Conservation (phyloP, 805 yeast genomes). For the Monosporozyma siamensis region DNA sequence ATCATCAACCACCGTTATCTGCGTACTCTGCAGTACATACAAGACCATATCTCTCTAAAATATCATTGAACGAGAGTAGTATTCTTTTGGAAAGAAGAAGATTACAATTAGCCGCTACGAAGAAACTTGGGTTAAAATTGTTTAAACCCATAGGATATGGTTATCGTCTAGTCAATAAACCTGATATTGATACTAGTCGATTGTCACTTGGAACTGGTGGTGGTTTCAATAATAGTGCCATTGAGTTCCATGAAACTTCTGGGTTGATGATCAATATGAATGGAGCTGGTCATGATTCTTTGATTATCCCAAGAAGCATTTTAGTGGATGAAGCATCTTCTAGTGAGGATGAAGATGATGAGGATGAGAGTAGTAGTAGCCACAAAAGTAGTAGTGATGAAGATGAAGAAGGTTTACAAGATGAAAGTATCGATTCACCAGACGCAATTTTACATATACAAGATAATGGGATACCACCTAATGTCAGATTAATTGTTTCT, state of each 20-base stretch:
- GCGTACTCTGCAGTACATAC: slow-evolving; percentile 20
- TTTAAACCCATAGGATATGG: slow-evolving; percentile 50
- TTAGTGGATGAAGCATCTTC: background rate
- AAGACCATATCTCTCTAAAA: slow-evolving; percentile 10
- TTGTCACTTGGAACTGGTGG: no score
- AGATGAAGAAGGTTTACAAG: no score
- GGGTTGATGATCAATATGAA: background rate
- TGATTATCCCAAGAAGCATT: background rate
- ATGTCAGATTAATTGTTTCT: no score
- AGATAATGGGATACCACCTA: no score
- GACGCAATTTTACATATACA: no score
- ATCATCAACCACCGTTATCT: slow-evolving; percentile 11
- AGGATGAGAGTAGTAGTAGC: background rate
- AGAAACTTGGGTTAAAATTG: slow-evolving; percentile 39
- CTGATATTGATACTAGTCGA: no score
- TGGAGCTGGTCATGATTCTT: background rate
- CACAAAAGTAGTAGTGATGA: no score
- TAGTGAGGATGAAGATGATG: background rate
- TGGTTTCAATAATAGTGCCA: no score
- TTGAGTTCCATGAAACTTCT: slow-evolving; percentile 2
- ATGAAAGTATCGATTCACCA: no score
- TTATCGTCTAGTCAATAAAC: no score
- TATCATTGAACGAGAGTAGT: background rate
- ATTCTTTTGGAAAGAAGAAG: slow-evolving; percentile 2
- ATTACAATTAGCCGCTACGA: slow-evolving; percentile 17